Evolutionary conservation across 352 stramenopile species (phyloP), one percentile per base, ranked within the genome.

Genomic region (Phytophthora pistaciae): DNA sequence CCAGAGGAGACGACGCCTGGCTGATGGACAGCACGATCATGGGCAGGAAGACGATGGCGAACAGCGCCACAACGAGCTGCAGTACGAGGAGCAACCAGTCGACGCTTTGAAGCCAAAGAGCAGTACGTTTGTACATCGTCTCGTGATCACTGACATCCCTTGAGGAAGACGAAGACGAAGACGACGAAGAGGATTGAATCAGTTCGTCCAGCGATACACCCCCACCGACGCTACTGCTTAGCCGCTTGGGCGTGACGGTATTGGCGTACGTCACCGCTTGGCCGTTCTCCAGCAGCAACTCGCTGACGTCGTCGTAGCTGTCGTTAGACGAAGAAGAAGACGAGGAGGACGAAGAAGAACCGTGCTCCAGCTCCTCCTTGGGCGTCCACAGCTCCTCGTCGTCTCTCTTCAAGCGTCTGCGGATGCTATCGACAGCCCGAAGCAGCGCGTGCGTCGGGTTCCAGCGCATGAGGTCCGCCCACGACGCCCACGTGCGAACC

Each of bases 401-500:
- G 3, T 56, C 46, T 27, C 10, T 9, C 8, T 33, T 56, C 10
- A n/a, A 33, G 49, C 23, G 8, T 13, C 10, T 8, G 7, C 21
- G 49, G 11, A 56, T 20, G 20, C 18, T n/a, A 3, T 56, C 49
- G 9, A 56, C 21, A 20, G 9, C 21, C 3, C 8, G 1, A 5
- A 68, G 7, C 1, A 76, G 5, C 23, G 50, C 6, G 10, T 64
- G 18, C 4, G 50, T 63, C 6, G 64, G 68, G 36, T 61, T 68
- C 68, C 68, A 76, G 4, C 64, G 64, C 29, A 20, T 72, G 4
- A 76, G 59, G 50, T 76, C 68, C 9, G 57, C 63, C 68, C 68
- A 72, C 2, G 68, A 68, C 16, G 68, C 20, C 63, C 63, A 76
- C 2, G 63, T 76, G 21, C 68, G 63, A 1, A 80, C 60, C 0